A percentile compares a stretch with the other conserved stretches of the same genome.
phyloP scores from a whole-genome alignment of 352 stramenopile genomes.

The Phytophthora meadii region DNA sequence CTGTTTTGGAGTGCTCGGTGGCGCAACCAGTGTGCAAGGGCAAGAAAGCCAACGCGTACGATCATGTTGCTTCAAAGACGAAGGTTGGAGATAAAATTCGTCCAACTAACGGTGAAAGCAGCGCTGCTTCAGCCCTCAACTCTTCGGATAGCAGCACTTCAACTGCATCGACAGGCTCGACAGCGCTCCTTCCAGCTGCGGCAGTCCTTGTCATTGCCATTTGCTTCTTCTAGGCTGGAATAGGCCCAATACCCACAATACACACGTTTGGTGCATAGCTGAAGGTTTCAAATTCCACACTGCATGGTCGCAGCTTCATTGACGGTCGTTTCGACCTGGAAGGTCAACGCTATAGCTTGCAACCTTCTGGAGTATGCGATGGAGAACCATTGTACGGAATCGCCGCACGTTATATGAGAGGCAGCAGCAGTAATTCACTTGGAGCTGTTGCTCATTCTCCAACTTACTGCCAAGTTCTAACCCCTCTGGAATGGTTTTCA shows the following conservation, averaged over 20 bases:
- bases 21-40: constrained; percentile 62
- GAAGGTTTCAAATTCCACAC: constrained; percentile 28
- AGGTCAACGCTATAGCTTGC: background rate
- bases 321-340: constrained; percentile 24
- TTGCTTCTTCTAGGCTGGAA: constrained; percentile 6
- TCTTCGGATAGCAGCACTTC: constrained; percentile 18
- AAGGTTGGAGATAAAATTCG: constrained; percentile 38
- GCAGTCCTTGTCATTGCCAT: background rate
- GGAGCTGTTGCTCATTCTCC: constrained; percentile 13
- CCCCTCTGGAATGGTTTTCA: constrained; percentile 22
- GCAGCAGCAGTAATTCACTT: background rate
- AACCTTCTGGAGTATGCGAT: constrained; percentile 26
- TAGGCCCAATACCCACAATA: no score
- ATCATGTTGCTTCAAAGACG: constrained; percentile 32
- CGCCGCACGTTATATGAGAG: constrained; percentile 33
- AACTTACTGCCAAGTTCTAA: constrained; percentile 20
- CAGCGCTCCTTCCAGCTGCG: background rate
- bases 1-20: constrained; percentile 38
- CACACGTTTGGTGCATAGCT: no score
- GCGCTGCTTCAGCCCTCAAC: constrained; percentile 10
- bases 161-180: background rate
- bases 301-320: constrained; percentile 18
- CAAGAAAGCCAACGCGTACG: constrained; percentile 60
- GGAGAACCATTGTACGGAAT: constrained; percentile 17
- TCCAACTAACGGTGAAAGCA: constrained; percentile 34